Base-by-base conservation (phyloP, 2,329 filamentous ascomycete species). In the Endothia cerciana region DNA sequence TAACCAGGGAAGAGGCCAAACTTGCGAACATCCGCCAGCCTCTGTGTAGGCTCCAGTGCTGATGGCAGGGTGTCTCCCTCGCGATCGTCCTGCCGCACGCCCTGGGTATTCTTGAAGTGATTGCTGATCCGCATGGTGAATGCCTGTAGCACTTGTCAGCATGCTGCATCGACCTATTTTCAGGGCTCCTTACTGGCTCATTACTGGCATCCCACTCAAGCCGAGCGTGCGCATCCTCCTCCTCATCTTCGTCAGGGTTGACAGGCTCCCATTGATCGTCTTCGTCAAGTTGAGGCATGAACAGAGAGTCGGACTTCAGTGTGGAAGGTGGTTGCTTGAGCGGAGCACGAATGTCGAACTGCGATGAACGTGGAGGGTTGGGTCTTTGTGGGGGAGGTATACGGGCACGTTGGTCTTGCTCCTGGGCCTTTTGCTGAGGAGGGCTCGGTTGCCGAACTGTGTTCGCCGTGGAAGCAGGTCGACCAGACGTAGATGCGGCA, bases 121-220 rank as follows among this genome's bases (percentile, higher is more conserved):
- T 68, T 57, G 70, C 70, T 63, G 49, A 69, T 72, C 68, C 69
- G 68, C 49, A 36, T 68, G 68, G 62, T 73, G 71, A 51, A 79
- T 25, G 77, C 80, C 83, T 85, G 67, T 17, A 17, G 36, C 17
- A n/a, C n/a, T 2, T n/a, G 30, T 68, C 41, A 66, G 22, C 51
- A 61, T 51, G 2, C 33, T 36, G 10, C 10, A 38, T 17, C 15
- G 15, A 19, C 25, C 22, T 30, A 19, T 15, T 17, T n/a, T 30
- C n/a, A 25, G 7, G 17, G n/a, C 4, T 5, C 76, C 83, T 81
- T 77, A 90, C 88, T 69, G 83, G 82, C 58, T 89, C 84, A 45
- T 84, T 86, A 72, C 85, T 90, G 61, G 88, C 84, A 76, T 93
- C 90, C 91, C 91, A 94, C 45, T 88, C 89, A 55, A 94, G 78